Percentiles rank a stretch among this genome's conserved stretches.
Evolutionary conservation across 148 eudicot genomes (phyloP).

Genomic region (Fagopyrum homotropicum): DNA sequence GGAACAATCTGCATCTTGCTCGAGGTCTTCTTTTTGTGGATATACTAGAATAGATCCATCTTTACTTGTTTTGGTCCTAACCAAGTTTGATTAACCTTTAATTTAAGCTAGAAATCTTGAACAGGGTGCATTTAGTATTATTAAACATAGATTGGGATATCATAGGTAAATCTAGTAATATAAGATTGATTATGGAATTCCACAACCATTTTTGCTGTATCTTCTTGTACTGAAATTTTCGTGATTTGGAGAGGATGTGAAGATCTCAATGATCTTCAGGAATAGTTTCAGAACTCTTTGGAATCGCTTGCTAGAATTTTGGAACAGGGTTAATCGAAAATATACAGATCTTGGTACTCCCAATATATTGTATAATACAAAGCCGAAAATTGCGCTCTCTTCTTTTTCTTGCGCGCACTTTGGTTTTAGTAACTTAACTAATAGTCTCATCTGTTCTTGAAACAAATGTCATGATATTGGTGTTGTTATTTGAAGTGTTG

Average conservation of each 20-base stretch:
- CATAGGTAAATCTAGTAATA: slow-evolving; percentile 5
- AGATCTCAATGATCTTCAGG: background rate
- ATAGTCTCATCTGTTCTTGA: background rate
- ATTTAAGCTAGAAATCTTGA: background rate
- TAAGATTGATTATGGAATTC: background rate
- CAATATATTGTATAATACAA: background rate
- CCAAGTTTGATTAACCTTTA: slow-evolving; percentile 4
- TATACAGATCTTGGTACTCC: background rate
- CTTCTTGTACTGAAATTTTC: background rate
- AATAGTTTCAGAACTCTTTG: background rate
- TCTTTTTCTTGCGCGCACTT: background rate
- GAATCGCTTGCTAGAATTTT: background rate
- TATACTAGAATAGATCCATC: slow-evolving; percentile 1
- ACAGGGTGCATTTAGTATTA: background rate
- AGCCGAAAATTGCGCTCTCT: background rate
- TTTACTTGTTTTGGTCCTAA: slow-evolving; percentile 7
- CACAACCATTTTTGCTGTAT: background rate
- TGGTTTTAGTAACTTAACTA: background rate
- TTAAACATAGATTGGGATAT: background rate
- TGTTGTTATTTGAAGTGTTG: slow-evolving; percentile 1
- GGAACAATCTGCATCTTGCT: slow-evolving; percentile 9
- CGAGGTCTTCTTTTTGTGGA: slow-evolving; percentile 10
- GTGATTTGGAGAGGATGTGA: background rate
- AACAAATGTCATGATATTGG: background rate
- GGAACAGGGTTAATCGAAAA: background rate